Base-by-base conservation (phyloP, 78 protist genomes). In the Speleostelium caveatum region DNA sequence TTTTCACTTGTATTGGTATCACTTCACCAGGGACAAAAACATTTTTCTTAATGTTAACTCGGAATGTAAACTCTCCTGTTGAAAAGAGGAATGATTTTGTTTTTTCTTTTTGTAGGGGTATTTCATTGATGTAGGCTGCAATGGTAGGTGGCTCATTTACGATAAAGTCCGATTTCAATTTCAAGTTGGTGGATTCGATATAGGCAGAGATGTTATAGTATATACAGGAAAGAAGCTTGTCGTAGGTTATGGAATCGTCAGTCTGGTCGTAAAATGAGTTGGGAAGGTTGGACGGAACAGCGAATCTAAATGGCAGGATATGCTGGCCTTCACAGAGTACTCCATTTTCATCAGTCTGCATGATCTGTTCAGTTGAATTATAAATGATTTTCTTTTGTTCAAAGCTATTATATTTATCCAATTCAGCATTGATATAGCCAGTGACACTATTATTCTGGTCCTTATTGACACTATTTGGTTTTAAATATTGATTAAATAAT, bases 241-340 rank as follows among this genome's bases (percentile, higher is more conserved):
- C 75, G 42, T 68, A n/a, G 0, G 66, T 53, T 53, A 30, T 45
- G 19, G 45, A 53, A 22, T 45, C 61, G 30, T 30, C 21, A 28
- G 36, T 55, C 22, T 33, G 19, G 35, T 55, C 61, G 8, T 24
- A 12, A 55, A 55, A 72, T 16, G 45, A 30, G 32, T 49, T 53
- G 28, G 78, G 78, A 2, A 53, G 53, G 53, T 72, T 61, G 8
- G 66, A 55, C 53, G 78, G 78, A 21, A 72, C 8, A 21, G 10
- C 2, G 39, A 72, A 72, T 33, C 26, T 22, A 53, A 72, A 72
- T 30, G 78, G 78, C 2, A 72, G 26, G 4, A 55, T 72, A 72
- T 72, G 78, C 16, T 22, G 19, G 6, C 78, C 78, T 16, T 32
- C 17, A 21, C 21, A 7, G 26, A 72, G 30, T 3, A 19, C 22